Base-by-base conservation (phyloP, 768 basidiomycete genomes). In the Lentinus brumalis region DNA sequence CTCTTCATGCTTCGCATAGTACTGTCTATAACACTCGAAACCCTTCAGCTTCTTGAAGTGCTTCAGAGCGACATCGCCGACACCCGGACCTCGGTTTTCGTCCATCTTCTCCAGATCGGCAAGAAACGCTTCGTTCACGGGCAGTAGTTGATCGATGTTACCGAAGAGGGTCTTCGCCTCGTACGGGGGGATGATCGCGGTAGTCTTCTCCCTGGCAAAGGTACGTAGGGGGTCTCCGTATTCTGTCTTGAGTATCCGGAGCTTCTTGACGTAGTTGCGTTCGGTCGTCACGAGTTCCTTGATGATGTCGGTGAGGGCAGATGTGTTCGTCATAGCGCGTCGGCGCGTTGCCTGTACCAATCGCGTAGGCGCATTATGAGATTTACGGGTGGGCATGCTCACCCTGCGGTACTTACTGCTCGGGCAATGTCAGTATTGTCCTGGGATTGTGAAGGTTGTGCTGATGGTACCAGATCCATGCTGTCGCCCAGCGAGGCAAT, bases 81-180 rank as follows among this genome's bases (percentile, higher is more conserved):
- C 79, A 9, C 86, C 85, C 29, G 77, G 70, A 51, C 86, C 87
- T 65, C 83, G 83, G n/a, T 84, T 83, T 5, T 78, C 15, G 41
- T 63, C 62, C 86, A 94, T 89, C 73, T 82, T 85, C 72, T 96
- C 93, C 38, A 99, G 77, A 69, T 96, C 92, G 1, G 75, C 72
- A 40, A 98, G 77, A 71, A 98, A 96, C 0, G 87, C 86, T 68
- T 93, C 90, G 68, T 98, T 94, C n/a, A 93, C 91, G 1, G 88
- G 88, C 3, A 98, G 74, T 21, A 99, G 81, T 53, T 85, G 87
- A 73, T 98, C 96, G 53, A 98, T 83, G 75, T 99, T 98, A 56
- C 92, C 93, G 67, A 99, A 98, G 26, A 99, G 81, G 1, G 86
- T 92, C 65, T 92, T 95, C 38, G 96, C 96, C 72, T 98, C 92